These are phyloP conservation scores for Suhomyces bolitotheri DNA, from an alignment of 1,139 yeast species.

Conservation along the genomic window DNA sequence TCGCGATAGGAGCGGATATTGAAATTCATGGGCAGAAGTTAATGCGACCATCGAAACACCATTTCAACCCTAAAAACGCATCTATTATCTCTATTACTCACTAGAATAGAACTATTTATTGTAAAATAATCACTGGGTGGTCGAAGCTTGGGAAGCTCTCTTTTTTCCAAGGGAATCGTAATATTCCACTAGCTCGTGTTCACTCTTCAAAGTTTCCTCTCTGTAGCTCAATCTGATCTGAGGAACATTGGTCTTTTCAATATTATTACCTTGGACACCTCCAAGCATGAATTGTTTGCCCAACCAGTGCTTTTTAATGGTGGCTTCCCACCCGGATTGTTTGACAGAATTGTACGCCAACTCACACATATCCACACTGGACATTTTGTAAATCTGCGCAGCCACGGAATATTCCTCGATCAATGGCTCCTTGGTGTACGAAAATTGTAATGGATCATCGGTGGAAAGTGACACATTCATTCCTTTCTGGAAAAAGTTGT, in stretches of 20 bases:
- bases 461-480: constrained; percentile 89
- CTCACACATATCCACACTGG: constrained; percentile 97
- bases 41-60: too few relatives aligned
- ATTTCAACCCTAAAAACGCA: too few relatives aligned
- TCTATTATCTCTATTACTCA: too few relatives aligned
- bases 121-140: too few relatives aligned
- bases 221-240: constrained; percentile 80
- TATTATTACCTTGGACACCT: constrained; percentile 79
- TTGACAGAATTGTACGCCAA: constrained; percentile 80
- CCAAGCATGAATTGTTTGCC: constrained; percentile 65
- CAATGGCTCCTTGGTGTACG: constrained; percentile 95
- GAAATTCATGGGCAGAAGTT: too few relatives aligned
- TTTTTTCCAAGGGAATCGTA: constrained; percentile 49
- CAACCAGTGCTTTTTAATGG: constrained; percentile 87
- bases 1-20: too few relatives aligned
- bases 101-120: too few relatives aligned
- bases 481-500: constrained; percentile 86
- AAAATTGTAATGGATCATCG: constrained; percentile 74
- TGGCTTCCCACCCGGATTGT: constrained; percentile 90
- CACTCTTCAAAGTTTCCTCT: constrained; percentile 76
- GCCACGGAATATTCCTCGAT: constrained; percentile 98
- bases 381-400: constrained; percentile 91
- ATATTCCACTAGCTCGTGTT: constrained; percentile 66
- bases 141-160: too few relatives aligned
- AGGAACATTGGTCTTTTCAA: constrained; percentile 95